Base-by-base conservation (phyloP, 2,329 filamentous ascomycete species). In the Arthrobotrys megalospora region DNA sequence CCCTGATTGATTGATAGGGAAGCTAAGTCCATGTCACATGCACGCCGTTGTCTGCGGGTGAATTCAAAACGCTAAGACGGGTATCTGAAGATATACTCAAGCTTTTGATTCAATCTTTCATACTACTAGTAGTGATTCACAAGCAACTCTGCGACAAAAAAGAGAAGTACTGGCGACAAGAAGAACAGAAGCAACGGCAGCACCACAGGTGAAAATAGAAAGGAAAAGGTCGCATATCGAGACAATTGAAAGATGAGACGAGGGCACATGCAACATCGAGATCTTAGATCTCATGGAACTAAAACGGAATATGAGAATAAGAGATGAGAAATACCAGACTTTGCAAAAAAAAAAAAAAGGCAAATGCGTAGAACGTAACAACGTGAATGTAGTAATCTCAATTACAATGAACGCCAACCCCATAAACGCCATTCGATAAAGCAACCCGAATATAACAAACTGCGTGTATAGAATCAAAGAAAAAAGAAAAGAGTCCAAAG, bases 391-490 rank as follows among this genome's bases (percentile, higher is more conserved):
- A 43, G 41, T 19, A 6, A 32, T 28, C 19, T 34, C 34, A 67
- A 43, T 28, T 58, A 24, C n/a, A 34, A 55, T n/a, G 6, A 77
- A 77, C 65, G 48, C 65, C 73, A 21, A 43, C 28, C 14, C 66
- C 41, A 16, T 21, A 53, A 70, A 77, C 65, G 62, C 62, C 75
- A 63, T 12, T 28, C n/a, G 36, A 24, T 28, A 36, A 53, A 64
- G 24, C 3, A 63, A 2, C 24, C 24, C 3, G 50, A 67, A 58
- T 14, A 38, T 63, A 52, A 16, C 8, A 19, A 50, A 21, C 14
- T 21, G 14, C 12, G 28, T 32, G 32, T 34, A 63, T 10, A 16
- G 16, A 58, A 38, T 21, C 32, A 36, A 55, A 65, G 34, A 43
- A 45, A 41, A 64, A 41, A 63, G 28, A 41, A 60, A 43, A 24